Evolutionary conservation across 2,329 filamentous ascomycete genomes (phyloP).

Genomic region (Hymenotorrendiella dingleyae): DNA sequence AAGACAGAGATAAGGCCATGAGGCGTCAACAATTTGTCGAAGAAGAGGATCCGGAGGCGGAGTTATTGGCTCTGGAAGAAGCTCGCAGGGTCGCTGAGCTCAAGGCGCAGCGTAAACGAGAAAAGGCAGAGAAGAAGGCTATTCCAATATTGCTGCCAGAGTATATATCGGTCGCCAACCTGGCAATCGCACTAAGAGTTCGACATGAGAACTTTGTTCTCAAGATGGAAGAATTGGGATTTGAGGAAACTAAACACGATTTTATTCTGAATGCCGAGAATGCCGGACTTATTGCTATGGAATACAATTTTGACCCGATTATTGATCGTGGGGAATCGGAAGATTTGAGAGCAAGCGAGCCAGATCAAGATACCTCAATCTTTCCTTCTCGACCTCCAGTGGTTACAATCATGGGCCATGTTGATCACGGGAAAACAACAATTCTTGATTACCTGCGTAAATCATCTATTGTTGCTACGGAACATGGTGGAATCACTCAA

Average conservation of each 20-base stretch:
- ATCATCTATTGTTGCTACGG: slow-evolving; percentile 81
- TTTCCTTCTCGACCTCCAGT: slow-evolving; percentile 80
- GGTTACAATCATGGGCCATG: slow-evolving; percentile 98
- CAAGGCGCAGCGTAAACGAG: slow-evolving; percentile 36
- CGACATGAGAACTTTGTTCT: slow-evolving; percentile 63
- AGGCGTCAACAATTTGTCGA: slow-evolving; percentile 24
- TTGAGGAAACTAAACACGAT: slow-evolving; percentile 75
- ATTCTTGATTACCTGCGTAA: slow-evolving; percentile 90
- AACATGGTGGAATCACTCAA: slow-evolving; percentile 96
- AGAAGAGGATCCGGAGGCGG: slow-evolving; percentile 29
- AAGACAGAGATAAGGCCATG: slow-evolving; percentile 27
- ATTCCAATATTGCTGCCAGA: slow-evolving; percentile 72
- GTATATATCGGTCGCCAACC: slow-evolving; percentile 80
- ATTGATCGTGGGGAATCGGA: slow-evolving; percentile 59
- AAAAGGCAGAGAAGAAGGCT: slow-evolving; percentile 36
- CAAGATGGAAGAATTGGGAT: slow-evolving; percentile 80
- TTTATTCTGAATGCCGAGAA: slow-evolving; percentile 88
- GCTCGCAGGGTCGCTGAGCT: slow-evolving; percentile 35
- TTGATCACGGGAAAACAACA: slow-evolving; percentile 97
- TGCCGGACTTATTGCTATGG: slow-evolving; percentile 80
- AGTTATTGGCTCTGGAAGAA: slow-evolving; percentile 15
- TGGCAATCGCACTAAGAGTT: slow-evolving; percentile 70
- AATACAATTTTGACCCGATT: slow-evolving; percentile 86
- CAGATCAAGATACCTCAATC: slow-evolving; percentile 58
- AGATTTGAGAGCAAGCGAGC: slow-evolving; percentile 67